A percentile compares a stretch with the other conserved stretches of the same genome.
phyloP scores from a whole-genome alignment of 805 yeast genomes.

The Metschnikowia reukaufii region DNA sequence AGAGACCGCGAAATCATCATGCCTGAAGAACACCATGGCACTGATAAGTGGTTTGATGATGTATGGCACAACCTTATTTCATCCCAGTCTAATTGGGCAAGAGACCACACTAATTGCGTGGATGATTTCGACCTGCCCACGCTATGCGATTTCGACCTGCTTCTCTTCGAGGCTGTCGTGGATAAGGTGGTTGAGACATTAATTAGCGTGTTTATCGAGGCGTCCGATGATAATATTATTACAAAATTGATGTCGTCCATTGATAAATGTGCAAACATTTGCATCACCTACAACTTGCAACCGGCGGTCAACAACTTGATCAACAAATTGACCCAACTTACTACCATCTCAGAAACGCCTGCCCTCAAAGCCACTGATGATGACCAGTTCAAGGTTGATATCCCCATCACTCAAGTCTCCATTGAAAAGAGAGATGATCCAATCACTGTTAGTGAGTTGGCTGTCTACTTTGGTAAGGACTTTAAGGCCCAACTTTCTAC shows the following conservation, averaged over 20 bases:
- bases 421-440: slow-evolving; percentile 55
- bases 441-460: slow-evolving; percentile 75
- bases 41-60: slow-evolving; percentile 89
- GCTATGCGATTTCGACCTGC: slow-evolving; percentile 63
- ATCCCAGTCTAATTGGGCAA: slow-evolving; percentile 33
- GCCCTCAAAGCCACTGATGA: slow-evolving; percentile 16
- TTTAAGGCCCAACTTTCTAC: slow-evolving; percentile 89
- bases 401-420: slow-evolving; percentile 37
- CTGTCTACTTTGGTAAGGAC: slow-evolving; percentile 84
- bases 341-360: slow-evolving; percentile 55
- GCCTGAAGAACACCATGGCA: slow-evolving; percentile 97
- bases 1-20: slow-evolving; percentile 86
- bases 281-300: slow-evolving; percentile 59
- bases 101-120: slow-evolving; percentile 14
- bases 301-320: slow-evolving; percentile 65
- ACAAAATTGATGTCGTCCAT: slow-evolving; percentile 84
- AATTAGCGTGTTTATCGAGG: slow-evolving; percentile 77
- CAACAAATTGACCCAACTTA: slow-evolving; percentile 63
- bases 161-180: slow-evolving; percentile 65
- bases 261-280: slow-evolving; percentile 80
- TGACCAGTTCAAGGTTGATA: slow-evolving; percentile 28
- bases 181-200: slow-evolving; percentile 68
- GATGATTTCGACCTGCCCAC: slow-evolving; percentile 23
- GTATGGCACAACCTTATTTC: slow-evolving; percentile 71
- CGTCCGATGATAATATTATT: slow-evolving; percentile 86